phyloP scores from a whole-genome alignment of 1,139 yeast species.

The Scheffersomyces stambukii region DNA sequence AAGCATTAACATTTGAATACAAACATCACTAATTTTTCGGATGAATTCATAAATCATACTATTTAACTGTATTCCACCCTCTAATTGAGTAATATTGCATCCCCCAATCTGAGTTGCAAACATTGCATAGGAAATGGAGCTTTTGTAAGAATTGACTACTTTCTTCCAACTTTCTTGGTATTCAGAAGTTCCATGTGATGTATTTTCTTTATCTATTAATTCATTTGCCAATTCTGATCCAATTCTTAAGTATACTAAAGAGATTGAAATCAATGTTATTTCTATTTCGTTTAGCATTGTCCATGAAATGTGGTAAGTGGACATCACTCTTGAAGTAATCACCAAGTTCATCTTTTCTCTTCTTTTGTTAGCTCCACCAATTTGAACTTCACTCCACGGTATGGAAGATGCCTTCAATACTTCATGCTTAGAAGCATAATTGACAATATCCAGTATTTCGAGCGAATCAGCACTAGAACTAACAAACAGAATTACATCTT shows the following conservation, averaged over 20 bases:
- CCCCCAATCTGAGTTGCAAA: conserved; percentile 18
- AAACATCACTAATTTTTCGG: conserved; percentile 24
- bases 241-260: conserved; percentile 28
- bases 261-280: conserved; percentile 18
- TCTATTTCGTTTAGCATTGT: conserved; percentile 28
- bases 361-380: no score
- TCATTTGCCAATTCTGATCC: conserved; percentile 38
- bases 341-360: no score
- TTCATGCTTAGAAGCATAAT: no score
- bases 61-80: conserved; percentile 2
- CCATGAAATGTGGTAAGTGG: no score
- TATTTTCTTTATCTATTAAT: conserved; percentile 23
- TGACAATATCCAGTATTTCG: no score
- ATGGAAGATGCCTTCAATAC: no score
- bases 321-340: no score
- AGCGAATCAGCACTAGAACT: no score
- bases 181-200: conserved; percentile 8
- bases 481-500: no score
- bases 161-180: conserved; percentile 33
- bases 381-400: no score
- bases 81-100: conserved; percentile 1
- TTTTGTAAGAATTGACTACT: conserved; percentile 30
- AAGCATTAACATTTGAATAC: conserved; percentile 39
- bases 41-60: conserved; percentile 20
- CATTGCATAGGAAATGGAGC: conserved; percentile 22